Percentiles rank a stretch among this genome's conserved stretches.
Evolutionary conservation across 2,329 filamentous ascomycete species (phyloP).

Genomic region (Dothiorella sarmentorum): DNA sequence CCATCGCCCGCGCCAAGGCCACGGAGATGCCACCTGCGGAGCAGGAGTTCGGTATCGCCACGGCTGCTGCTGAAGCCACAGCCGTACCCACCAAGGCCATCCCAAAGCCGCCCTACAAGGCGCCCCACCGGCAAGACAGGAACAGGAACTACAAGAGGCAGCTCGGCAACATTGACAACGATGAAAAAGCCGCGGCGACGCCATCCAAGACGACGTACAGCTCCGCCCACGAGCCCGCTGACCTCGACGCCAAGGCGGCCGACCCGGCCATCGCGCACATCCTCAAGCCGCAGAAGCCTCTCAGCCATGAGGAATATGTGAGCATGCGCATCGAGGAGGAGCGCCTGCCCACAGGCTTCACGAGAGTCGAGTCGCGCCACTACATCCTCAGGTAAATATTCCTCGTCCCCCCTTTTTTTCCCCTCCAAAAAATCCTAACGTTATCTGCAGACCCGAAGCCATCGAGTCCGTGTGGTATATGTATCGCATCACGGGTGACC

Average conservation of each 20-base stretch:
- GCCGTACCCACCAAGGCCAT: conserved; percentile 14
- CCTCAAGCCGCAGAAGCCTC: conserved; percentile 23
- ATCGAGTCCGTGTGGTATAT: conserved; percentile 79
- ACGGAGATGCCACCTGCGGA: conserved; percentile 25
- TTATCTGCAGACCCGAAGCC: conserved; percentile 57
- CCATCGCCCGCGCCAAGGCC: conserved; percentile 30
- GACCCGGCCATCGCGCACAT: conserved; percentile 17
- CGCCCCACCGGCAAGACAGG: neutral
- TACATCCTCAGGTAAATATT: conserved; percentile 59
- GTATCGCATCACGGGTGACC: conserved; percentile 68
- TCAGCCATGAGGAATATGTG: conserved; percentile 36
- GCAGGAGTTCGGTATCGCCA: conserved; percentile 8
- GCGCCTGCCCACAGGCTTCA: conserved; percentile 55
- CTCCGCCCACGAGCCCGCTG: neutral
- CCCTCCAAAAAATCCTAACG: neutral
- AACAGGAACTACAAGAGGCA: neutral
- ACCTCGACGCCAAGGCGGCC: neutral
- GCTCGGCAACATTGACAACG: conserved; percentile 23
- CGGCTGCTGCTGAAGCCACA: conserved; percentile 18
- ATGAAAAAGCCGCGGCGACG: neutral
- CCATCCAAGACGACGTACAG: conserved; percentile 15
- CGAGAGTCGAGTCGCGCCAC: conserved; percentile 52
- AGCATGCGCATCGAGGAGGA: conserved; percentile 38
- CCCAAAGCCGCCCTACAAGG: no score
- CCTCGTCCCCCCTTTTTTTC: neutral